Conservation (phyloP, 2,329 filamentous ascomycete genomes). For the Paramyrothecium roridum region DNA sequence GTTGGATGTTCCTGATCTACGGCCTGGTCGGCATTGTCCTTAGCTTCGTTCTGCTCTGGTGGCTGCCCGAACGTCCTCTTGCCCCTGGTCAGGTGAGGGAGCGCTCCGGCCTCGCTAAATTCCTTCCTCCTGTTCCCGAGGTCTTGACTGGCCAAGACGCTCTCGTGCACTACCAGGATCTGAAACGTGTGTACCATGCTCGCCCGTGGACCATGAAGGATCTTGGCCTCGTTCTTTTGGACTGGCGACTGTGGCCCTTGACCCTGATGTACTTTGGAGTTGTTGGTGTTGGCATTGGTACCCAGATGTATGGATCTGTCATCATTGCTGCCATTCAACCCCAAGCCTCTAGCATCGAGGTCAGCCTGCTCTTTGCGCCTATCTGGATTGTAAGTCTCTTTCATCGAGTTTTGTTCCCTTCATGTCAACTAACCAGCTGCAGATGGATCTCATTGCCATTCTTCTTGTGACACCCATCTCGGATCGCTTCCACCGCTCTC, state of each 20-base stretch:
- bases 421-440: background rate
- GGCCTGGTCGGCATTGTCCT: slow-evolving; percentile 71
- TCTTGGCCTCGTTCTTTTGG: slow-evolving; percentile 66
- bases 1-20: slow-evolving; percentile 92
- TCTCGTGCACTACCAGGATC: slow-evolving; percentile 75
- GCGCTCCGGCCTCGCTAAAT: slow-evolving; percentile 53
- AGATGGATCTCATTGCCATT: slow-evolving; percentile 88
- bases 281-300: slow-evolving; percentile 87
- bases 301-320: slow-evolving; percentile 82
- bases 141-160: slow-evolving; percentile 76
- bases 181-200: slow-evolving; percentile 76
- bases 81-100: slow-evolving; percentile 63
- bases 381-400: slow-evolving; percentile 76
- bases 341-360: slow-evolving; percentile 65
- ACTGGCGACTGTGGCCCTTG: slow-evolving; percentile 87
- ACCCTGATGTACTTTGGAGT: slow-evolving; percentile 93
- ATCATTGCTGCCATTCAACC: slow-evolving; percentile 81
- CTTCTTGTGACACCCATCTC: slow-evolving; percentile 80
- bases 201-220: slow-evolving; percentile 72
- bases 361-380: slow-evolving; percentile 82
- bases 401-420: no score
- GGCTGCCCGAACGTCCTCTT: slow-evolving; percentile 81
- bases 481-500: slow-evolving; percentile 78
- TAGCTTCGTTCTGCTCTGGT: slow-evolving; percentile 76
- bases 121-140: slow-evolving; percentile 66